phyloP scores from a whole-genome alignment of 2,329 filamentous ascomycete species.

The Hirsutella rhossiliensis region DNA sequence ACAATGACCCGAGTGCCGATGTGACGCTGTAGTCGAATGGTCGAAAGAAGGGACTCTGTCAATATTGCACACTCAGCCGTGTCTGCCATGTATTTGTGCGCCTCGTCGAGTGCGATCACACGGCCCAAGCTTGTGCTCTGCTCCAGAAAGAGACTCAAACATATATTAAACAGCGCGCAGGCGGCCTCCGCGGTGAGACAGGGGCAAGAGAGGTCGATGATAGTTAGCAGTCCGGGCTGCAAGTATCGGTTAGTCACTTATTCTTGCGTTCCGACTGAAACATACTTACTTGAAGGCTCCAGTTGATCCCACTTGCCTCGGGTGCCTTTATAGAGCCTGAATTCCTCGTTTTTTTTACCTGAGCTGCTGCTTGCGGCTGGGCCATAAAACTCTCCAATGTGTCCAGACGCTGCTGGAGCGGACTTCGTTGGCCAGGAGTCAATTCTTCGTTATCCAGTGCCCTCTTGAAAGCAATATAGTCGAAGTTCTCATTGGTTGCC shows the following conservation, averaged over 20 bases:
- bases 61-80: conserved; percentile 42
- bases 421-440: conserved; percentile 33
- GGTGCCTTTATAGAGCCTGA: not conserved
- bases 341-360: not conserved
- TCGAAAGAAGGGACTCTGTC: conserved; percentile 47
- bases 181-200: conserved; percentile 55
- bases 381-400: conserved; percentile 46
- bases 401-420: conserved; percentile 29
- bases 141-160: conserved; percentile 53
- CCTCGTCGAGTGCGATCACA: conserved; percentile 62
- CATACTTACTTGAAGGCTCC: conserved; percentile 8
- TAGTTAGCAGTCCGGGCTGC: conserved; percentile 21
- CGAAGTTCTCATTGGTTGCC: conserved; percentile 22
- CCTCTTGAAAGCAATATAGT: conserved; percentile 35
- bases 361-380: conserved; percentile 5
- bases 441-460: conserved; percentile 23
- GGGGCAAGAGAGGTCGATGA: conserved; percentile 59
- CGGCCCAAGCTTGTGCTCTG: conserved; percentile 33
- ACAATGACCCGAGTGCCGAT: conserved; percentile 54
- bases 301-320: conserved; percentile 4
- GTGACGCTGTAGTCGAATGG: conserved; percentile 63
- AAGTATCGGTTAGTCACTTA: not conserved
- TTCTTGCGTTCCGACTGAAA: not conserved
- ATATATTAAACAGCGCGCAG: conserved; percentile 62
- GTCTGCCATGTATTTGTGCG: conserved; percentile 60